phyloP scores from a whole-genome alignment of 2,329 filamentous ascomycete genomes.

The Xylaria sp. region DNA sequence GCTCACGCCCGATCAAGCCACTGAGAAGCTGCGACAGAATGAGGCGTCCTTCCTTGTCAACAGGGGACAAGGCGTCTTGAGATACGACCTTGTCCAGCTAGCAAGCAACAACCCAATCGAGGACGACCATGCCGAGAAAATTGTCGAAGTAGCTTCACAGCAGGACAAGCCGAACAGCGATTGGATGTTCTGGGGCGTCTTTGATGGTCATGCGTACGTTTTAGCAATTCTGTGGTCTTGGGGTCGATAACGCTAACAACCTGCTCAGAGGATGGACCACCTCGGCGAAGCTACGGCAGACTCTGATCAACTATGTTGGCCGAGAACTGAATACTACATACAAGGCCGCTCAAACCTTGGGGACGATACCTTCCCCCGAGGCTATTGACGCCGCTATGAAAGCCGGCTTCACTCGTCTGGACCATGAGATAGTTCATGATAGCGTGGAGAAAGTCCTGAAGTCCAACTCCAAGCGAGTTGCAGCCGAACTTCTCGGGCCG shows the following conservation, averaged over 20 bases:
- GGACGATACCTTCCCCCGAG: constrained; percentile 76
- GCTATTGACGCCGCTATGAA: constrained; percentile 93
- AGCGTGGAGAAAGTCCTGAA: constrained; percentile 93
- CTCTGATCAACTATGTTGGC: constrained; percentile 90
- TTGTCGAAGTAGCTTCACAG: constrained; percentile 83
- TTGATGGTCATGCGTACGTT: constrained; percentile 91
- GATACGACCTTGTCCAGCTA: constrained; percentile 94
- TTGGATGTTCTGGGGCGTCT: constrained; percentile 99
- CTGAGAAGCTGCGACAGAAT: constrained; percentile 85
- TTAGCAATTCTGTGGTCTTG: neutral
- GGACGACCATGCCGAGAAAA: constrained; percentile 98
- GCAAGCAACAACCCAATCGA: constrained; percentile 98
- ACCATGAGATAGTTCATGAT: constrained; percentile 93
- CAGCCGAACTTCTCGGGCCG: constrained; percentile 90
- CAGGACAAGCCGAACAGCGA: constrained; percentile 70
- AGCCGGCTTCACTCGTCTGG: constrained; percentile 85
- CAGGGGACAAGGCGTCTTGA: constrained; percentile 87
- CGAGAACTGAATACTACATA: constrained; percentile 93
- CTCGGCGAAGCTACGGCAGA: constrained; percentile 92
- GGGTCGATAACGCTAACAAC: constrained; percentile 24
- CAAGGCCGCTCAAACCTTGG: constrained; percentile 72
- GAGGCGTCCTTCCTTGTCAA: constrained; percentile 94
- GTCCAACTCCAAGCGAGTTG: constrained; percentile 87
- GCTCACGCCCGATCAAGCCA: constrained; percentile 94
- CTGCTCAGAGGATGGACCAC: constrained; percentile 89